These are phyloP conservation scores for Glomus cerebriforme DNA, from an alignment of 192 early-diverging fungal species.

Conservation along the genomic window DNA sequence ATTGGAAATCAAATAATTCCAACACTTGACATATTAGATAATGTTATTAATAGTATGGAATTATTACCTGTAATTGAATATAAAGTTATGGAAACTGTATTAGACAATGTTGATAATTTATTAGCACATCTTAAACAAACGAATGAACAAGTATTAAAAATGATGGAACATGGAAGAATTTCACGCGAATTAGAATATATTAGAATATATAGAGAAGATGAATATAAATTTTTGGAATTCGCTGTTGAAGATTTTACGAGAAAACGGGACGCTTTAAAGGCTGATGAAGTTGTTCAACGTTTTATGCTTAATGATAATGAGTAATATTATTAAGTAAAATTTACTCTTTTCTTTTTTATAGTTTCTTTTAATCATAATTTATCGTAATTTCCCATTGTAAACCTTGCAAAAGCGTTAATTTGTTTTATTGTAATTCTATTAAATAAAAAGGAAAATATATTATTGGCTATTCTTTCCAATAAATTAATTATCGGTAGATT, in stretches of 20 bases:
- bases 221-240: conserved; percentile 22
- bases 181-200: conserved; percentile 22
- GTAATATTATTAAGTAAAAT: too few species aligned
- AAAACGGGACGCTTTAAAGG: conserved; percentile 20
- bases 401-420: background rate
- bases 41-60: background rate
- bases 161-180: conserved; percentile 28
- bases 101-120: conserved; percentile 15
- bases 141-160: conserved; percentile 26
- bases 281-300: conserved; percentile 16
- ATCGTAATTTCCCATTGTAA: too few species aligned
- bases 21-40: conserved; percentile 11
- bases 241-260: conserved; percentile 29
- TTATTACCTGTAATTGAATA: conserved; percentile 11
- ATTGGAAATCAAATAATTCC: conserved; percentile 17
- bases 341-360: too few species aligned
- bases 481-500: too few species aligned
- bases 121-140: conserved; percentile 17
- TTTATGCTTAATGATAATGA: background rate
- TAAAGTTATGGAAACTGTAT: background rate
- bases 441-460: background rate
- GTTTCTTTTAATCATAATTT: too few species aligned
- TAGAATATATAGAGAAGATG: conserved; percentile 29
- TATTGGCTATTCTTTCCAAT: background rate
- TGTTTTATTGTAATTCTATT: background rate